phyloP scores from a whole-genome alignment of 106 monocot species.

The Hemerocallis citrina region DNA sequence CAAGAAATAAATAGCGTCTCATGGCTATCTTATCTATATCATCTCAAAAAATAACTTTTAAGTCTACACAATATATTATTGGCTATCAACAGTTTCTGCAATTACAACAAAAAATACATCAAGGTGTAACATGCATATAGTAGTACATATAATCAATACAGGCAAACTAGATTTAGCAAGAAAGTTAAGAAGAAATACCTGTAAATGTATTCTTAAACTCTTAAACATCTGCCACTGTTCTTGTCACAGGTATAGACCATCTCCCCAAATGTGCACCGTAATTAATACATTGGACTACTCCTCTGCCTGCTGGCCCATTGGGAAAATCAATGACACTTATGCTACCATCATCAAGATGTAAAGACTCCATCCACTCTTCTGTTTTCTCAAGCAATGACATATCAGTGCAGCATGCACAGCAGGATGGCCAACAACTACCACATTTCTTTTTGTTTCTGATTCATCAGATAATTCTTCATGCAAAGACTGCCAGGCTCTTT shows the following conservation, averaged over 20 bases:
- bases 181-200: too few relatives aligned
- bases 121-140: too few relatives aligned
- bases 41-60: too few relatives aligned
- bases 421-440: slow-evolving; percentile 74
- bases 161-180: too few relatives aligned
- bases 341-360: slow-evolving; percentile 79
- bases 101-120: too few relatives aligned
- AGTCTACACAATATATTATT: too few relatives aligned
- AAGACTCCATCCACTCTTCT: slow-evolving; percentile 40
- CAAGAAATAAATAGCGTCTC: too few relatives aligned
- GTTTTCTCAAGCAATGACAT: slow-evolving; percentile 51
- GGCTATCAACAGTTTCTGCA: too few relatives aligned
- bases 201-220: too few relatives aligned
- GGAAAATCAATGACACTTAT: slow-evolving; percentile 85
- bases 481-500: slow-evolving; percentile 43
- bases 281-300: slow-evolving; percentile 63
- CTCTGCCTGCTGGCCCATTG: slow-evolving; percentile 66
- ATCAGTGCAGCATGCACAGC: slow-evolving; percentile 52
- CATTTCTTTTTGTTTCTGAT: slow-evolving; percentile 40
- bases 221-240: slow-evolving; percentile 40
- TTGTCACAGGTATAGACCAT: slow-evolving; percentile 90
- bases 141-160: too few relatives aligned
- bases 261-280: slow-evolving; percentile 87
- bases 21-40: too few relatives aligned
- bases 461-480: slow-evolving; percentile 47